Evolutionary conservation across 2,329 filamentous ascomycete species (phyloP), one percentile per base, ranked within the genome.

Genomic region (Penicillium digitatum): DNA sequence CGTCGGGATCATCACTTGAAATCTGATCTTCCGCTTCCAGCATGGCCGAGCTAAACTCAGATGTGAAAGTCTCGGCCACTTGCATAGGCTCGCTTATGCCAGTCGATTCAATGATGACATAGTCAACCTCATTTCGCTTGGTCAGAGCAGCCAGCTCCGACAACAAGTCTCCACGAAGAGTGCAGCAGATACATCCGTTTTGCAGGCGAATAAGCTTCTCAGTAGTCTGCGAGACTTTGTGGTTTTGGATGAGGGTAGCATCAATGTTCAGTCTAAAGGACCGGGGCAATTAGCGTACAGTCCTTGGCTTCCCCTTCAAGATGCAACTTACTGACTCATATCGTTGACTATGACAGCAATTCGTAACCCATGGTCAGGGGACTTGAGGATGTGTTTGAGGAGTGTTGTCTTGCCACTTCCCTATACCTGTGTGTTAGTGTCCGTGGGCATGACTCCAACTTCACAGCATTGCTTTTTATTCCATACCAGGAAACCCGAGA

Each of bases 141-240:
- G 86, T 80, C 1, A 90, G 76, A 0, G 79, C 79, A 0, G 86
- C 86, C 0, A 90, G 79, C 66, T 90, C 87, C 56, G 87, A 82
- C 0, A 90, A 78, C 1, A 90, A 72, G 53, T 90, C 87, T 1
- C 87, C 86, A 3, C 87, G 83, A 0, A 90, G 76, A 0, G 87
- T 90, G 63, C 87, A 90, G 75, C 87, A 90, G 63, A 90, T 90
- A 61, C 87, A 90, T 10, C 87, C 86, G 58, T 88, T 89, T 64
- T 88, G 85, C 52, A 89, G 78, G 10, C 85, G 81, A 16, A 88
- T 82, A 31, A 88, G 77, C 59, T 87, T 86, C 60, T 87, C 84
- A 37, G 85, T 74, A 0, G 81, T 82, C 59, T 82, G 79, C 2
- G 80, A 81, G 34, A 87, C 71, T 24, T 78, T 79, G 63, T 84